These are phyloP conservation scores for Seminavis robusta DNA, from an alignment of 108 stramenopile species.

Conservation along the genomic window DNA sequence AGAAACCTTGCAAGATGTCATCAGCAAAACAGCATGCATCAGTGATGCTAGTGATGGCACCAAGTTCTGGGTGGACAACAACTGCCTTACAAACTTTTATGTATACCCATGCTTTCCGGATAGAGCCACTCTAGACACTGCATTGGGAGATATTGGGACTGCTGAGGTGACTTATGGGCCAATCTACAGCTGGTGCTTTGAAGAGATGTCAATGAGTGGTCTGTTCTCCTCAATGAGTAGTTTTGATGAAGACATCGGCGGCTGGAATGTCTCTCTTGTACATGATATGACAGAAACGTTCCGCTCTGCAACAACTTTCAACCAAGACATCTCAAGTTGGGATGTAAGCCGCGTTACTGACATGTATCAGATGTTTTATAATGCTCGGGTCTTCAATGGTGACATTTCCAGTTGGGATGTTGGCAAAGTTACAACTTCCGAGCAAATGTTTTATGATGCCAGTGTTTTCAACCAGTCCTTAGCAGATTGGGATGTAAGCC, in stretches of 20 bases:
- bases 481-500: slow-evolving; percentile 16
- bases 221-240: no score
- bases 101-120: no score
- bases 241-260: not conserved
- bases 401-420: slow-evolving; percentile 26
- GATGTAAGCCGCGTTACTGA: slow-evolving; percentile 19
- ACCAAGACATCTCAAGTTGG: slow-evolving; percentile 27
- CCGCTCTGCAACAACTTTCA: slow-evolving; percentile 18
- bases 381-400: slow-evolving; percentile 18
- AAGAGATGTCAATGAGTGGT: no score
- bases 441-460: slow-evolving; percentile 25
- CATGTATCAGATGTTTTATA: slow-evolving; percentile 29
- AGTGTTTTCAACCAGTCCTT: slow-evolving; percentile 29
- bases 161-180: no score
- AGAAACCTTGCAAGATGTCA: no score
- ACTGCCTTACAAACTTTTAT: no score
- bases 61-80: no score
- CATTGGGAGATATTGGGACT: no score
- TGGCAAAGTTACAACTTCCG: slow-evolving; percentile 10
- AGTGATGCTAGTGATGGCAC: no score
- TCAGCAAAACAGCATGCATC: no score
- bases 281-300: slow-evolving; percentile 19
- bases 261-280: slow-evolving; percentile 3
- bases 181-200: no score
- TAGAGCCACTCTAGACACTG: no score